Base-by-base conservation (phyloP, 2,329 filamentous ascomycete species). In the Aurifilum marmelostoma region DNA sequence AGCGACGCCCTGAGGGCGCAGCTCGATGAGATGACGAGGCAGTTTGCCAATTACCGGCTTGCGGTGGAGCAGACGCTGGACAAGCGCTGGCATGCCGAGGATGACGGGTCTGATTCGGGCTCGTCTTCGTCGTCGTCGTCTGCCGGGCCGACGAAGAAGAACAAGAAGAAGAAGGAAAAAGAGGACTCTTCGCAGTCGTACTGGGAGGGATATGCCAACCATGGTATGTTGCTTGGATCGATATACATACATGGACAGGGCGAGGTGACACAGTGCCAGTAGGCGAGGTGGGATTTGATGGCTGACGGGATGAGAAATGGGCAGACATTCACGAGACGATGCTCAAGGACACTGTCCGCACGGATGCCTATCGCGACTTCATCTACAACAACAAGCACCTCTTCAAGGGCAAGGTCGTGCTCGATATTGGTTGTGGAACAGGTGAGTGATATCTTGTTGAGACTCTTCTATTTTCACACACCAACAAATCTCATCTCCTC, bases 291-390 rank as follows among this genome's bases (percentile, higher is more conserved):
- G n/a, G n/a, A n/a, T n/a, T n/a, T n/a, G n/a, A n/a, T n/a, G n/a
- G 34, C 52, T 67, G 1, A 65, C 24, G 32, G 8, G 4, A n/a
- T 47, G 43, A 47, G 43, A 3, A 34, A 34, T 24, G 8, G 24
- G n/a, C 76, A 92, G 92, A 93, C 68, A 97, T 98, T 67, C 94
- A 98, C 78, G 93, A 97, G 77, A 94, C 92, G 9, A 98, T 98
- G 94, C 86, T 98, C 71, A 97, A 97, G 78, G 94, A 98, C 76
- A 85, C 88, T 0, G 86, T 97, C 54, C 91, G 94, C 65, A 98
- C 94, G 14, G 92, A 97, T 75, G 91, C 93, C 3, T 98, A 98
- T 80, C 89, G 94, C 60, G 94, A 98, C 80, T 97, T 97, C 78
- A 94, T 97, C 75, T 97, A 97, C 81, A 88, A 90, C 73, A 93